A percentile compares a stretch with the other conserved stretches of the same genome.
Evolutionary conservation across 768 basidiomycete genomes (phyloP).

Genomic region (Plicaturopsis crispa): DNA sequence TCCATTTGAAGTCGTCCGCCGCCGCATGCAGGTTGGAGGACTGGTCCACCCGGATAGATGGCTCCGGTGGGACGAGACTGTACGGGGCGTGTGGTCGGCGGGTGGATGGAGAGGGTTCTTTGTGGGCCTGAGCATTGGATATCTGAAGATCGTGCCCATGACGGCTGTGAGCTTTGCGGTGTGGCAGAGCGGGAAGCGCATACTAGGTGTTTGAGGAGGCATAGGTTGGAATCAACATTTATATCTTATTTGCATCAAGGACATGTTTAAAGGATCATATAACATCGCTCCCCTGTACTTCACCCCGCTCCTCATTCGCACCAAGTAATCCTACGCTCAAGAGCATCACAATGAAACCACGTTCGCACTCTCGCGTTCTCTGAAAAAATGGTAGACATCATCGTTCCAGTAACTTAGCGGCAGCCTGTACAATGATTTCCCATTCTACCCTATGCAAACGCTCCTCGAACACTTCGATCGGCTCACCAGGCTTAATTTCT

Average conservation of each 20-base stretch:
- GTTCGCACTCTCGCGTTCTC: no score
- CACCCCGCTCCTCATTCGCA: no score
- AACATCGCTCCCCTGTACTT: no score
- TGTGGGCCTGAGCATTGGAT: slow-evolving; percentile 86
- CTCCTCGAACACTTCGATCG: slow-evolving; percentile 62
- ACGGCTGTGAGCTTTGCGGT: slow-evolving; percentile 86
- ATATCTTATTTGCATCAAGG: no score
- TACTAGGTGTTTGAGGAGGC: slow-evolving; percentile 22
- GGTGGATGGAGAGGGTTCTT: slow-evolving; percentile 88
- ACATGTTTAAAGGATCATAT: no score
- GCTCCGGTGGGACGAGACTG: slow-evolving; percentile 76
- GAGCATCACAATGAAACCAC: no score
- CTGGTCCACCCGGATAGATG: slow-evolving; percentile 69
- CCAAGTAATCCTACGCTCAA: no score
- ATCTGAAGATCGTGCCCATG: slow-evolving; percentile 94
- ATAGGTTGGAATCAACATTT: no score
- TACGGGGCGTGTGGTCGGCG: slow-evolving; percentile 51
- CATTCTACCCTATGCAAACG: slow-evolving; percentile 83
- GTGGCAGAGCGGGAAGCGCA: slow-evolving; percentile 59
- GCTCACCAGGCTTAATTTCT: slow-evolving; percentile 63
- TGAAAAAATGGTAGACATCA: no score
- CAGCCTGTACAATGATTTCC: slow-evolving; percentile 84
- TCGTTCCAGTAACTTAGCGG: slow-evolving; percentile 64
- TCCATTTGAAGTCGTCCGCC: slow-evolving; percentile 87
- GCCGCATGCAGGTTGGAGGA: slow-evolving; percentile 95